Conservation (phyloP, 768 basidiomycete genomes). For the Leccinum ochraceum region DNA sequence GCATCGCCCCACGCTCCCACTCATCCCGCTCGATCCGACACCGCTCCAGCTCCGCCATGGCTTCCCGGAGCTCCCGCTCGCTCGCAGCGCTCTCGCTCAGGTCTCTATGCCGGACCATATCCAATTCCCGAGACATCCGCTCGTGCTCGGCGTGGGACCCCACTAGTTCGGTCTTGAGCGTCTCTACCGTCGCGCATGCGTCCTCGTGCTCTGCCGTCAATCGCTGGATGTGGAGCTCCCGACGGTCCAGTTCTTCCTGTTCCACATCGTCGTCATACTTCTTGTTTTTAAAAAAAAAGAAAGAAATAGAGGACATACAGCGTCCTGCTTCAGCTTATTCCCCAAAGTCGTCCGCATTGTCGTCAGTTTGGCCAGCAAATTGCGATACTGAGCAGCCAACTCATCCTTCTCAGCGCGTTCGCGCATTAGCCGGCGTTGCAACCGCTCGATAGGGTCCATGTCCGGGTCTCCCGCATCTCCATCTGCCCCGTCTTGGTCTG, state of each 20-base stretch:
- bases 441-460: constrained; percentile 52
- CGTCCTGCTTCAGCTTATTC: constrained; percentile 94
- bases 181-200: constrained; percentile 66
- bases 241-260: constrained; percentile 97
- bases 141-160: constrained; percentile 75
- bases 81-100: constrained; percentile 67
- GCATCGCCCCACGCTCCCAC: constrained; percentile 46
- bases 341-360: constrained; percentile 92
- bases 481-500: constrained; percentile 36
- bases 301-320: constrained; percentile 54
- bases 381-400: constrained; percentile 83
- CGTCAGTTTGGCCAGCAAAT: constrained; percentile 84
- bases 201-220: constrained; percentile 79
- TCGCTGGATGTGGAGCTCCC: constrained; percentile 81
- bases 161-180: constrained; percentile 79
- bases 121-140: constrained; percentile 67
- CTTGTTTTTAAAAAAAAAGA: no score
- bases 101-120: constrained; percentile 60
- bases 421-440: constrained; percentile 74
- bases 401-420: constrained; percentile 85
- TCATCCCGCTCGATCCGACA: constrained; percentile 81
- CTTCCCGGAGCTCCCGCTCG: constrained; percentile 81
- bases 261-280: constrained; percentile 5
- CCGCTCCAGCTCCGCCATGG: constrained; percentile 84
- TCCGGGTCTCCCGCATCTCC: constrained; percentile 27